These are phyloP conservation scores for Penicillium sp. DNA, from an alignment of 2,329 filamentous ascomycete species.

Conservation along the genomic window DNA sequence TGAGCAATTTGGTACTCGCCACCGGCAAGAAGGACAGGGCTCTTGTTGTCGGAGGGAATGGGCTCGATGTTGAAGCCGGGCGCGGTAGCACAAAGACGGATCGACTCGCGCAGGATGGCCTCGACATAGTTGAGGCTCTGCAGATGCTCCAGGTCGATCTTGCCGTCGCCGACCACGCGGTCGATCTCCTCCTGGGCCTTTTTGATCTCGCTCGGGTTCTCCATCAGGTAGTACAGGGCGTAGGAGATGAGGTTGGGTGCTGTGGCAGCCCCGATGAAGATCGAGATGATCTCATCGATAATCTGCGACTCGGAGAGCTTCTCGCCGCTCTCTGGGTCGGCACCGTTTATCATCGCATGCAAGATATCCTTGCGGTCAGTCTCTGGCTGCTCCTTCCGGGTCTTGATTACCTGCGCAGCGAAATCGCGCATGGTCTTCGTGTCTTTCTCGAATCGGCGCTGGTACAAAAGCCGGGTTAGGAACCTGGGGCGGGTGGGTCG, in stretches of 20 bases:
- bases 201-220: constrained; percentile 50
- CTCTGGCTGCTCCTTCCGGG: constrained; percentile 47
- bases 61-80: constrained; percentile 50
- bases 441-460: constrained; percentile 46
- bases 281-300: constrained; percentile 58
- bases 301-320: constrained; percentile 51
- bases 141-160: constrained; percentile 47
- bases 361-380: constrained; percentile 48
- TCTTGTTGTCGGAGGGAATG: constrained; percentile 39
- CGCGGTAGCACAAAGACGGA: constrained; percentile 56
- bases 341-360: constrained; percentile 49
- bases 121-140: constrained; percentile 57
- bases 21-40: constrained; percentile 42
- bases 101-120: constrained; percentile 58
- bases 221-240: constrained; percentile 54
- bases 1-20: constrained; percentile 54
- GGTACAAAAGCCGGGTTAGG: constrained; percentile 44
- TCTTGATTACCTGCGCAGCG: constrained; percentile 47
- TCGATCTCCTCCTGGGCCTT: constrained; percentile 61
- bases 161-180: constrained; percentile 14
- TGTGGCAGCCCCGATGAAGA: constrained; percentile 59
- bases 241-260: constrained; percentile 60
- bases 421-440: constrained; percentile 47
- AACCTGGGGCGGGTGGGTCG: constrained; percentile 45
- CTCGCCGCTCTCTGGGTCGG: constrained; percentile 53